Evolutionary conservation across 306 rosid genomes (phyloP).

Genomic region (Sphenostylis stenocarpa): DNA sequence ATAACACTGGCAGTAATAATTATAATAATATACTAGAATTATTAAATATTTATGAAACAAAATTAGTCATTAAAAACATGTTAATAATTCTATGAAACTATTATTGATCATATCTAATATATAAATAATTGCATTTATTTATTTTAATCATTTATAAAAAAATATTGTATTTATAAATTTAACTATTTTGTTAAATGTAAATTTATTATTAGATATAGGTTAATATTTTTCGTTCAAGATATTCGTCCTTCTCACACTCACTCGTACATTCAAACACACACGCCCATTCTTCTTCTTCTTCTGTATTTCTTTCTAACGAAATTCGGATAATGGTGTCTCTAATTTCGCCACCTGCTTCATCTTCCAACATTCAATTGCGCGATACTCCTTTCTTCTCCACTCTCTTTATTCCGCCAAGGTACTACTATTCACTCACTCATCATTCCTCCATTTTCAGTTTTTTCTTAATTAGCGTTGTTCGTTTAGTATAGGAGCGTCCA

Average conservation of each 20-base stretch:
- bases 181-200: too few relatives aligned
- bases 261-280: neutral
- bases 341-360: conserved; percentile 26
- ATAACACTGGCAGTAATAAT: too few relatives aligned
- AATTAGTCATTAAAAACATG: too few relatives aligned
- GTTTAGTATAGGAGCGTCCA: neutral
- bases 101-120: too few relatives aligned
- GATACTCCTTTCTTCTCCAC: conserved; percentile 31
- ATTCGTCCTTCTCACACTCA: neutral
- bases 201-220: too few relatives aligned
- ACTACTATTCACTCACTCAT: neutral
- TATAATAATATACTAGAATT: too few relatives aligned
- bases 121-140: too few relatives aligned
- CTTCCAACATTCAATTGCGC: neutral
- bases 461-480: neutral
- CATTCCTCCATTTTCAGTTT: neutral
- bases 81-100: too few relatives aligned
- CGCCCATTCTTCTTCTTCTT: neutral
- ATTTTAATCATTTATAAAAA: too few relatives aligned
- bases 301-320: neutral
- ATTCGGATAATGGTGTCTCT: conserved; percentile 40
- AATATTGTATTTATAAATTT: too few relatives aligned
- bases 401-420: conserved; percentile 32
- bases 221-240: neutral
- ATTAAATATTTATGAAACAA: too few relatives aligned